Conservation (phyloP, 2,329 filamentous ascomycete genomes). For the Calonectria fujianensis region DNA sequence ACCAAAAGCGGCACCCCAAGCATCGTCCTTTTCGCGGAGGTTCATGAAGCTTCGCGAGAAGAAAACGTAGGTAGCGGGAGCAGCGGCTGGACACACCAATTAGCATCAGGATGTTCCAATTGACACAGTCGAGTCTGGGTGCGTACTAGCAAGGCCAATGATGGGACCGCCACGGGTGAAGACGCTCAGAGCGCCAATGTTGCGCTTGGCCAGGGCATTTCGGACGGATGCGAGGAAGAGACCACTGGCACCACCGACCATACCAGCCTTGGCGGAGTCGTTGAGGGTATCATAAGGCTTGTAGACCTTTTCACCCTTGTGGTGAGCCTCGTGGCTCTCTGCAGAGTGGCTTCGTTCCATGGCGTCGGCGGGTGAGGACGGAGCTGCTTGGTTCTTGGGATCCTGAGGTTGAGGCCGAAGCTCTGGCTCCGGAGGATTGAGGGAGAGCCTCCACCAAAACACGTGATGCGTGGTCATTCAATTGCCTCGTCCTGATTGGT, state of each 20-base stretch:
- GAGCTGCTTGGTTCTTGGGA: conserved; percentile 54
- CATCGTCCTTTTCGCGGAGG: conserved; percentile 88
- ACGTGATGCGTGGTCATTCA: conserved; percentile 61
- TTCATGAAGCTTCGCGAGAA: conserved; percentile 86
- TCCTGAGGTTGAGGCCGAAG: conserved; percentile 55
- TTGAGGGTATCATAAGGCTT: conserved; percentile 85
- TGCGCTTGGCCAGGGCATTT: conserved; percentile 89
- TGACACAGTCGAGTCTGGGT: conserved; percentile 27
- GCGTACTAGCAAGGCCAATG: conserved; percentile 71
- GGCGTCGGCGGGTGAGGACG: conserved; percentile 51
- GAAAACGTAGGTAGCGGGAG: conserved; percentile 86
- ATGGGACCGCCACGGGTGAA: conserved; percentile 86
- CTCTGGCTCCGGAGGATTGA: conserved; percentile 48
- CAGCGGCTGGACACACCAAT: conserved; percentile 68
- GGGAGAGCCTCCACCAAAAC: conserved; percentile 51
- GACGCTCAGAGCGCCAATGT: conserved; percentile 87
- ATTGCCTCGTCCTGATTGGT: conserved; percentile 60
- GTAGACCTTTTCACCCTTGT: conserved; percentile 66
- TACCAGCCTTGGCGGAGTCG: conserved; percentile 77
- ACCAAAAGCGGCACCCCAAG: conserved; percentile 83
- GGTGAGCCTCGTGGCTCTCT: conserved; percentile 54
- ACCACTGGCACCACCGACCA: conserved; percentile 80
- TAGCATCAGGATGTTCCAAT: conserved; percentile 48
- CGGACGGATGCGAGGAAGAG: conserved; percentile 85
- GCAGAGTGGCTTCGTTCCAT: conserved; percentile 58